Evolutionary conservation across 768 basidiomycete species (phyloP).

Genomic region (Agrocybe praecox): DNA sequence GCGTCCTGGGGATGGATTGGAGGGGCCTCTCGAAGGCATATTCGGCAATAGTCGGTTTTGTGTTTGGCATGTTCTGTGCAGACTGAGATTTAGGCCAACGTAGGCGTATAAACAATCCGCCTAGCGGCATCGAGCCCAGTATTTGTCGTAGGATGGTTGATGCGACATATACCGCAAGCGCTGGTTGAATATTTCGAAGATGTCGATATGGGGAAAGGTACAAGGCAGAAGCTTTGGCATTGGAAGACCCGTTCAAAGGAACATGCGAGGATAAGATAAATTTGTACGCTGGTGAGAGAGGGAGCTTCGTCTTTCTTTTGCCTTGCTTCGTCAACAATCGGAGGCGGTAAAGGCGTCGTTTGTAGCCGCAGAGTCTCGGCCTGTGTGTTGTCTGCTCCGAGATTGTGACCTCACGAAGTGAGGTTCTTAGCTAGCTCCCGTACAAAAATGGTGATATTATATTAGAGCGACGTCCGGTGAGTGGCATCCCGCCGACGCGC

Average conservation of each 20-base stretch:
- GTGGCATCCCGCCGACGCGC: too few species aligned
- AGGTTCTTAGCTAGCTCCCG: too few species aligned
- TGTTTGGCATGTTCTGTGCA: constrained; percentile 69
- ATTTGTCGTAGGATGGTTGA: constrained; percentile 58
- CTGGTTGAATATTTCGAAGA: constrained; percentile 57
- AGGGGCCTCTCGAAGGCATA: constrained; percentile 66
- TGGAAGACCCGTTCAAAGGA: constrained; percentile 33
- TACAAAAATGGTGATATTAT: too few species aligned
- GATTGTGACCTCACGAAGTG: too few species aligned
- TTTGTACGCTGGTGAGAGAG: too few species aligned
- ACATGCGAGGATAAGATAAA: too few species aligned
- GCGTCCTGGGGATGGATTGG: constrained; percentile 25
- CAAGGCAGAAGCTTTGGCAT: constrained; percentile 31
- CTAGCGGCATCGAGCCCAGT: constrained; percentile 56
- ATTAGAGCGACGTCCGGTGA: too few species aligned
- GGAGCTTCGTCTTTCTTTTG: too few species aligned
- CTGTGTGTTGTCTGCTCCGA: too few species aligned
- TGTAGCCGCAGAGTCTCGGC: too few species aligned
- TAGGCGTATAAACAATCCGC: constrained; percentile 42
- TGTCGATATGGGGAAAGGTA: constrained; percentile 58
- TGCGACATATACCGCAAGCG: constrained; percentile 69
- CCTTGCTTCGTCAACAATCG: too few species aligned
- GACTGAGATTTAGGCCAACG: constrained; percentile 48
- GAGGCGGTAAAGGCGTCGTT: too few species aligned
- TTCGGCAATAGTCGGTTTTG: constrained; percentile 55